phyloP scores from a whole-genome alignment of 805 yeast species.

The Ogataea allantospora region DNA sequence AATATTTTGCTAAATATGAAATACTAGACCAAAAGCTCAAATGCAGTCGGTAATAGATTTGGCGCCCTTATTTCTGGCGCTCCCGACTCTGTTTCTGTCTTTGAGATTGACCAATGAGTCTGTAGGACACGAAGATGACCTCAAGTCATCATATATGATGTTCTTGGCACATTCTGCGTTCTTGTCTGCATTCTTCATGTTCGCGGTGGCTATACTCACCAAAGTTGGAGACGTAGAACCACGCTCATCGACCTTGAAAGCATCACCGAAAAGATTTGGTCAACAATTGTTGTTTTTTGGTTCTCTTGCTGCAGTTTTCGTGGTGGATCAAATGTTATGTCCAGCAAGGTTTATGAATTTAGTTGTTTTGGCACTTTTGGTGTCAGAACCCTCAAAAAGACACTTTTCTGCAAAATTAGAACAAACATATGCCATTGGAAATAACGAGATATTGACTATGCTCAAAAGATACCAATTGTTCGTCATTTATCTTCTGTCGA shows the following conservation, averaged over 20 bases:
- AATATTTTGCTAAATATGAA: slow-evolving; percentile 3
- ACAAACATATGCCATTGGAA: slow-evolving; percentile 18
- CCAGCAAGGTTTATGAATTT: slow-evolving; percentile 30
- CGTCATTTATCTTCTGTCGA: slow-evolving; percentile 16
- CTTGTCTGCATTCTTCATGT: slow-evolving; percentile 25
- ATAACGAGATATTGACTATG: slow-evolving; percentile 5
- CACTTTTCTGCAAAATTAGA: slow-evolving; percentile 22
- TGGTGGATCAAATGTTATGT: slow-evolving; percentile 24
- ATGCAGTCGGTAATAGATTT: slow-evolving; percentile 23
- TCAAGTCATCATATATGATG: slow-evolving; percentile 8
- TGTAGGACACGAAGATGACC: neutral
- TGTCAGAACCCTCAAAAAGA: slow-evolving; percentile 9
- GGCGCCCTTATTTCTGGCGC: slow-evolving; percentile 34
- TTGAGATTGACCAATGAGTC: slow-evolving; percentile 24
- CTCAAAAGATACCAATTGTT: slow-evolving; percentile 20
- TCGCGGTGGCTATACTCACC: slow-evolving; percentile 6
- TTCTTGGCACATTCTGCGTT: slow-evolving; percentile 22
- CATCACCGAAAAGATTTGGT: neutral
- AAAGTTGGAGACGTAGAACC: slow-evolving; percentile 1
- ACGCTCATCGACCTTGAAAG: neutral
- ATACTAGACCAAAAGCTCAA: slow-evolving; percentile 4
- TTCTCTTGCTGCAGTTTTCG: slow-evolving; percentile 22
- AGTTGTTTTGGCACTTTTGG: slow-evolving; percentile 22
- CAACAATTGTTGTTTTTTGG: slow-evolving; percentile 5
- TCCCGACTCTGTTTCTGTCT: slow-evolving; percentile 35